Percentiles rank a stretch among this genome's conserved stretches.
phyloP scores from a whole-genome alignment of 2,329 filamentous ascomycete species.

The Sporothrix brasiliensis region DNA sequence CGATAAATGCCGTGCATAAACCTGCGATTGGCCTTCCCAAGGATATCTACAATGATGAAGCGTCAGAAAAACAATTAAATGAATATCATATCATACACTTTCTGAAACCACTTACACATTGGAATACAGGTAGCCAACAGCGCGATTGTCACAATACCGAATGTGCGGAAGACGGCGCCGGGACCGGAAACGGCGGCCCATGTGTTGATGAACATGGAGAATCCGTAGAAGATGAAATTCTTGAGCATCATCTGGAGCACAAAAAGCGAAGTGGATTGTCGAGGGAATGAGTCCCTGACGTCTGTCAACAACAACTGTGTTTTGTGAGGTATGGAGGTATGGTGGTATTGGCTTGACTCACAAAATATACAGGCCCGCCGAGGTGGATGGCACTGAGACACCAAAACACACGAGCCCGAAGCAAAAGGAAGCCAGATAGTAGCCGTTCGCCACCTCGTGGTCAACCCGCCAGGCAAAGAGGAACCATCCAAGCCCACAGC shows the following conservation, averaged over 20 bases:
- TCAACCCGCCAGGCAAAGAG: slow-evolving; percentile 37
- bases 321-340: too few relatives aligned
- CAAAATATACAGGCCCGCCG: slow-evolving; percentile 42
- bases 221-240: slow-evolving; percentile 44
- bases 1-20: slow-evolving; percentile 3
- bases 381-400: slow-evolving; percentile 36
- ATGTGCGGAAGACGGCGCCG: slow-evolving; percentile 39
- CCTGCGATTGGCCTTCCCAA: slow-evolving; percentile 22
- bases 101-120: slow-evolving; percentile 41
- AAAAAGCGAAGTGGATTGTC: slow-evolving; percentile 42
- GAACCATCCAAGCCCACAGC: slow-evolving; percentile 36
- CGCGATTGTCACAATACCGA: slow-evolving; percentile 40
- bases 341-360: slow-evolving; percentile 34
- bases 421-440: slow-evolving; percentile 34
- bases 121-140: slow-evolving; percentile 42
- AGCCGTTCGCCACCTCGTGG: slow-evolving; percentile 33
- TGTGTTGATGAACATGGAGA: slow-evolving; percentile 43
- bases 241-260: slow-evolving; percentile 45
- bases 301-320: neutral
- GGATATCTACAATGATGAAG: neutral
- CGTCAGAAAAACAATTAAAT: neutral
- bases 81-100: too few relatives aligned
- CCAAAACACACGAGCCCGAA: slow-evolving; percentile 36
- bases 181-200: slow-evolving; percentile 39
- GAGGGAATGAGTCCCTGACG: slow-evolving; percentile 41